phyloP scores from a whole-genome alignment of 768 basidiomycete genomes.

The Mycena vulgaris region DNA sequence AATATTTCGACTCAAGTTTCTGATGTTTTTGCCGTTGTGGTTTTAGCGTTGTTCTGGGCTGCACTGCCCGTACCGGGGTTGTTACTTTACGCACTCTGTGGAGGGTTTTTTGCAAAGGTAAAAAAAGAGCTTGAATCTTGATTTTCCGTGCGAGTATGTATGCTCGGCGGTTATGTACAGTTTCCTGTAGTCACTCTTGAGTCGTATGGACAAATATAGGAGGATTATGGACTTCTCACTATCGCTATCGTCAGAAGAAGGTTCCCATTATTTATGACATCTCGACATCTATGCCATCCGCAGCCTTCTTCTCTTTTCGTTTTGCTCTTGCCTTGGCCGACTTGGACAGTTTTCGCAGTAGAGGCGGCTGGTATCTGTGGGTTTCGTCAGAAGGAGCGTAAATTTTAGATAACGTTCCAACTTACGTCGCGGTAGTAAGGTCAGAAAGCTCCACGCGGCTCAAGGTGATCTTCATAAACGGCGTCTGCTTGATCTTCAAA shows the following conservation, averaged over 20 bases:
- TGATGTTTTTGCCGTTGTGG: conserved; percentile 4
- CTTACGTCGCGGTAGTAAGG: conserved; percentile 68
- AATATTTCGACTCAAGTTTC: conserved; percentile 9
- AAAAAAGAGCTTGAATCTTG: background rate
- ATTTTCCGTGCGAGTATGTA: background rate
- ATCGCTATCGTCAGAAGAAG: too few species aligned
- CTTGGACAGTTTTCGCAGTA: conserved; percentile 67
- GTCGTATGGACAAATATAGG: background rate
- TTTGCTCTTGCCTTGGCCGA: conserved; percentile 68
- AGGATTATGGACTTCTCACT: background rate
- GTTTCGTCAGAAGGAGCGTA: background rate
- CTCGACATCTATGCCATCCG: conserved; percentile 7
- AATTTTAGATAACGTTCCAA: conserved; percentile 19
- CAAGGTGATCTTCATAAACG: conserved; percentile 82
- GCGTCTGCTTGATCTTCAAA: conserved; percentile 67
- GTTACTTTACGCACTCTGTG: background rate
- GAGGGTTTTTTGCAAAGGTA: background rate
- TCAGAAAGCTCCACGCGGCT: conserved; percentile 61
- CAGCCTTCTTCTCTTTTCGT: conserved; percentile 49
- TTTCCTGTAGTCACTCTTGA: too few species aligned
- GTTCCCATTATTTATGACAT: background rate
- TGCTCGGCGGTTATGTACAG: too few species aligned
- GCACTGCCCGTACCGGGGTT: conserved; percentile 19
- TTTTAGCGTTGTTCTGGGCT: conserved; percentile 25
- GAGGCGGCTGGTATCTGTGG: conserved; percentile 71